Percentiles rank a stretch among this genome's conserved stretches.
These are phyloP conservation scores for Bryoerythrophyllum caledonicum DNA, from an alignment of 225 moss, liverwort and hornwort species.

Conservation along the genomic window DNA sequence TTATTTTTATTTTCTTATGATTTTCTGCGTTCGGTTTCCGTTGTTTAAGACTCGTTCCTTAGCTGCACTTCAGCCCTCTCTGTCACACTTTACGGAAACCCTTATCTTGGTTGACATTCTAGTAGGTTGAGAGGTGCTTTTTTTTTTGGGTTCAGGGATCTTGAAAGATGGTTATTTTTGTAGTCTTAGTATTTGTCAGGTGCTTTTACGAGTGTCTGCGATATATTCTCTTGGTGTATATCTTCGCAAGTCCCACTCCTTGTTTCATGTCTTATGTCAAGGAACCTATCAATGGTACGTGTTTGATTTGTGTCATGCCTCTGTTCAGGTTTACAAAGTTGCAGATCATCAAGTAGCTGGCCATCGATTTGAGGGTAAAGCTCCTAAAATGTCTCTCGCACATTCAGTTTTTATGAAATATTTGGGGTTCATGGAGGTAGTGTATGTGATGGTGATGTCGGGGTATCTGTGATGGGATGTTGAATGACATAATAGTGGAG, in stretches of 20 bases:
- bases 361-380: slow-evolving; percentile 75
- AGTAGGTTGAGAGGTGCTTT: neutral
- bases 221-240: neutral
- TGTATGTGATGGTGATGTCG: neutral
- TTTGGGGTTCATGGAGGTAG: neutral
- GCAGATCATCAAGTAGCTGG: slow-evolving; percentile 95
- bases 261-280: neutral
- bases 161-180: neutral
- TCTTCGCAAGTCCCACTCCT: neutral
- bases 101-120: neutral
- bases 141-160: neutral
- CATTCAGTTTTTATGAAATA: neutral
- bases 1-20: neutral
- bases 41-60: neutral
- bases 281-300: neutral
- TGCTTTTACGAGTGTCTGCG: neutral
- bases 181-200: neutral
- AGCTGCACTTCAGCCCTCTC: neutral
- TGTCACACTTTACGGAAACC: neutral
- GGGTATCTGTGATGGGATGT: neutral
- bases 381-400: neutral
- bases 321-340: slow-evolving; percentile 59
- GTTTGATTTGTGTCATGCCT: neutral
- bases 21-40: too few species aligned
- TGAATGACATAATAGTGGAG: neutral